These are phyloP conservation scores for Elaeis oleifera DNA, from an alignment of 202 grass and related monocot genomes.

Conservation along the genomic window DNA sequence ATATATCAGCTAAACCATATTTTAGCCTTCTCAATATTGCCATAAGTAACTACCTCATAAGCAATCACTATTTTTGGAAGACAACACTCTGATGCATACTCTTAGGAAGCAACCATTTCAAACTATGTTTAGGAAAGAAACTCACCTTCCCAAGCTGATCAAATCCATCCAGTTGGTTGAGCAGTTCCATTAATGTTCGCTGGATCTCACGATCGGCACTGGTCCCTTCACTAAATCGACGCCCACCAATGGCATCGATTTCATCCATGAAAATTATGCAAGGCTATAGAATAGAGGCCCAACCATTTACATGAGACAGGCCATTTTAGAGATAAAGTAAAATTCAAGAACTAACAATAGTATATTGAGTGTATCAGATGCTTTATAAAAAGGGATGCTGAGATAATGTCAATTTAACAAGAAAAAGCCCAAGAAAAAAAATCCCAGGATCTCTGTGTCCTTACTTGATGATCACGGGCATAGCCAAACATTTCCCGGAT, in stretches of 20 bases:
- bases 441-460: not conserved
- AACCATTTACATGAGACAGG: slow-evolving; percentile 5
- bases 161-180: slow-evolving; percentile 96
- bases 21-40: too few relatives aligned
- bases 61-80: too few relatives aligned
- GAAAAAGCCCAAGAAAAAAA: not conserved
- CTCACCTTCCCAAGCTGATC: slow-evolving; percentile 85
- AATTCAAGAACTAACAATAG: too few relatives aligned
- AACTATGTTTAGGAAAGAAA: not conserved
- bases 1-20: too few relatives aligned
- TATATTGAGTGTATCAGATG: too few relatives aligned
- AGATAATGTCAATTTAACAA: not conserved
- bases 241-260: slow-evolving; percentile 95
- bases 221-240: slow-evolving; percentile 91
- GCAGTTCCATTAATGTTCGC: slow-evolving; percentile 88
- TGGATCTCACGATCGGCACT: slow-evolving; percentile 95
- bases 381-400: too few relatives aligned
- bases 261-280: slow-evolving; percentile 99
- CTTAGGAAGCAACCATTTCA: too few relatives aligned
- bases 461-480: slow-evolving; percentile 90
- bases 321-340: too few relatives aligned
- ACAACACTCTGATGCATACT: too few relatives aligned
- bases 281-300: slow-evolving; percentile 41
- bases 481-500: slow-evolving; percentile 95
- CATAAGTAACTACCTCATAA: too few relatives aligned